A percentile compares a stretch with the other conserved stretches of the same genome.
phyloP scores from a whole-genome alignment of 2,329 filamentous ascomycete genomes.

The Blastomyces emzantsi region DNA sequence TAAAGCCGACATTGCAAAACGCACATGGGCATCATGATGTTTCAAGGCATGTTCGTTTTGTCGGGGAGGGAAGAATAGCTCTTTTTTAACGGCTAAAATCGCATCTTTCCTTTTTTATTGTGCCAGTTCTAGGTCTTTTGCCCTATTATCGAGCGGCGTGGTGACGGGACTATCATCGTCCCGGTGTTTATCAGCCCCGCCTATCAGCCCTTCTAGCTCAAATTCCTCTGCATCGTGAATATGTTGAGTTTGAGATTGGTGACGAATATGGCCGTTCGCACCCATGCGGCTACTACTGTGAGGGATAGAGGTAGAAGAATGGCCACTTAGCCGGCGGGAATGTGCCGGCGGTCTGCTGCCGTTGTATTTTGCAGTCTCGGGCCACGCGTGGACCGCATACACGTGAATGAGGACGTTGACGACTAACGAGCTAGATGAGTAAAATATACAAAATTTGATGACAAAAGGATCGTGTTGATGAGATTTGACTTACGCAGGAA shows the following conservation, averaged over 20 bases:
- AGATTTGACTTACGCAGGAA: constrained; percentile 62
- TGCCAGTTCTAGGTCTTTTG: background rate
- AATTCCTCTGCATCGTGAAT: constrained; percentile 83
- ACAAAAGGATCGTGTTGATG: background rate
- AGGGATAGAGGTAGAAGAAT: constrained; percentile 7
- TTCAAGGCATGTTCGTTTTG: background rate
- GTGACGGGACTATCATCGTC: constrained; percentile 23
- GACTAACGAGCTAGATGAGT: constrained; percentile 37
- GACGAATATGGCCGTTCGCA: constrained; percentile 39
- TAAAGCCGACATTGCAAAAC: background rate
- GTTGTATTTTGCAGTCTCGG: constrained; percentile 26
- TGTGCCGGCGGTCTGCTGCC: constrained; percentile 8
- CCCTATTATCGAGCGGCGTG: background rate
- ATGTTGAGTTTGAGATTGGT: constrained; percentile 38
- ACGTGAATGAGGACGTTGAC: constrained; percentile 76
- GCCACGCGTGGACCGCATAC: constrained; percentile 59
- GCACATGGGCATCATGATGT: background rate
- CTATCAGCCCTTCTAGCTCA: constrained; percentile 74
- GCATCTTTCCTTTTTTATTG: background rate
- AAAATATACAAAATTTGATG: constrained; percentile 6
- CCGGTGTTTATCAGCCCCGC: constrained; percentile 21
- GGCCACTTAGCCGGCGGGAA: constrained; percentile 8
- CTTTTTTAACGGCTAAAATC: background rate
- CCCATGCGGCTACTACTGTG: constrained; percentile 20
- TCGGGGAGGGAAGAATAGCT: background rate